Evolutionary conservation across 2,329 filamentous ascomycete genomes (phyloP), one percentile per base, ranked within the genome.

Genomic region (Plectosphaerella sp.): DNA sequence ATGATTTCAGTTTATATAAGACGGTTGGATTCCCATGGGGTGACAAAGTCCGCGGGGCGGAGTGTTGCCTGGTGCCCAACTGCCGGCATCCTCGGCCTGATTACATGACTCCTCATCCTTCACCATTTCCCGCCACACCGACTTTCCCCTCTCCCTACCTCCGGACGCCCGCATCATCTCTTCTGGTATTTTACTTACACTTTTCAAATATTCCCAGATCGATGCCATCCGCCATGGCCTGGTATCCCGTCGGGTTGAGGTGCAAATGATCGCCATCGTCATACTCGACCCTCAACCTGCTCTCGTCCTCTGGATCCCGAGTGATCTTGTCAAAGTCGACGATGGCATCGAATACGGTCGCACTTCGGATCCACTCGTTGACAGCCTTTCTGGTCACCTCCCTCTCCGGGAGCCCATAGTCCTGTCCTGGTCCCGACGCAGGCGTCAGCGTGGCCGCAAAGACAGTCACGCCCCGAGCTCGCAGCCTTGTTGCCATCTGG

Each of bases 201-300:
- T 52, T 58, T 20, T 67, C 63, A 59, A 86, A 80, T 28, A 84
- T 45, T 3, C 62, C 61, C 50, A 85, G 54, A 4, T 81, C 79
- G 47, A 86, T 79, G 47, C 68, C 65, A 41, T 76, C 70, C 3
- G 80, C 83, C 66, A 87, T 69, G 5, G 72, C 72, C 60, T 74
- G 67, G 60, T 84, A 87, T 1, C 81, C 83, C 4, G 57, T 64
- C 2, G 74, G 72, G 59, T 77, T 83, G 3, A 79, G 71, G 67
- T 87, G 84, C 58, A 87, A 62, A 60, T 81, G 80, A 62, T 87
- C 83, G 0, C 83, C 83, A 2, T 71, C 75, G 56, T 86, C 74
- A 57, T 74, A 84, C 54, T 58, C 57, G 6, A 25, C 49, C 25
- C 64, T 64, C 60, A 84, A 59, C 60, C 69, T 64, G 42, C 68